phyloP scores from a whole-genome alignment of 257 asterid species.

The Solanum appendiculatum region DNA sequence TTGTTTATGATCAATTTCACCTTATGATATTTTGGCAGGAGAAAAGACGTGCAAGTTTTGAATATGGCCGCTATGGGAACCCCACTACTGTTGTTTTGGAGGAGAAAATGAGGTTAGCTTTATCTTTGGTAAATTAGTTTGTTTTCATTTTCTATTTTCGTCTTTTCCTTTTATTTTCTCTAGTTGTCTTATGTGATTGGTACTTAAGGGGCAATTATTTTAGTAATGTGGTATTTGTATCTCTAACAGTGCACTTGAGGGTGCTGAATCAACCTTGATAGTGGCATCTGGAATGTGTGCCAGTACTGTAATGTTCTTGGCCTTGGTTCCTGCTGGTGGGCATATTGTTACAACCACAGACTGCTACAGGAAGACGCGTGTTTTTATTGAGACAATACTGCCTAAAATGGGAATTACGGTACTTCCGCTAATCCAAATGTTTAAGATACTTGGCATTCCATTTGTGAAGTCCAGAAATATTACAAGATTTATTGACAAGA shows the following conservation, averaged over 20 bases:
- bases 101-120: slow-evolving; percentile 74
- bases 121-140: background rate
- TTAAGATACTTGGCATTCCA: background rate
- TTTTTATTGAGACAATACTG: slow-evolving; percentile 71
- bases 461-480: background rate
- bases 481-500: background rate
- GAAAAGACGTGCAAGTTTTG: slow-evolving; percentile 73
- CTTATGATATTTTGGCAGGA: slow-evolving; percentile 36
- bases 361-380: slow-evolving; percentile 83
- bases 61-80: slow-evolving; percentile 91
- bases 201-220: background rate
- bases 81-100: slow-evolving; percentile 77
- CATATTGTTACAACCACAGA: slow-evolving; percentile 87
- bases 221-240: slow-evolving; percentile 2
- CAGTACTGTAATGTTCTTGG: slow-evolving; percentile 75
- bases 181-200: background rate
- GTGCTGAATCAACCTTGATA: slow-evolving; percentile 77
- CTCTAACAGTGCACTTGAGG: slow-evolving; percentile 80
- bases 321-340: slow-evolving; percentile 92
- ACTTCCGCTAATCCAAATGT: background rate
- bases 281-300: slow-evolving; percentile 94
- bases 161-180: background rate
- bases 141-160: background rate
- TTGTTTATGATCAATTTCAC: background rate
- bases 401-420: slow-evolving; percentile 92